These are phyloP conservation scores for Boletus semigastroideus DNA, from an alignment of 1,284 basidiomycete genomes.

Conservation along the genomic window DNA sequence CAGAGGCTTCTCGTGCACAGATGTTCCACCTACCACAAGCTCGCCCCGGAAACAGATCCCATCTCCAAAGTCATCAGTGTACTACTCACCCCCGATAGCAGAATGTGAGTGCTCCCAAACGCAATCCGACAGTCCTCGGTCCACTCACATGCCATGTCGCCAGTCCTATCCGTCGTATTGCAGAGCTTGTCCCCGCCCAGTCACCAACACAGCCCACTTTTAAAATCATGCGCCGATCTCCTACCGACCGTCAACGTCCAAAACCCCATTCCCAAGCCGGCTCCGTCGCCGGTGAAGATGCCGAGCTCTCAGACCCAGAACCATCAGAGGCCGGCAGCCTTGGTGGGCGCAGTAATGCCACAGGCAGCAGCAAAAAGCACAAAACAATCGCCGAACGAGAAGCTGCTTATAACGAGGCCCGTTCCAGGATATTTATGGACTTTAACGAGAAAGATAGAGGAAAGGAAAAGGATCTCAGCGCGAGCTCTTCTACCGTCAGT, in stretches of 20 bases:
- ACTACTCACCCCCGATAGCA: slow-evolving; percentile 56
- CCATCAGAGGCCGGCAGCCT: slow-evolving; percentile 76
- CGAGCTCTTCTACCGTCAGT: slow-evolving; percentile 71
- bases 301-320: slow-evolving; percentile 71
- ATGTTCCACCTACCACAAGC: slow-evolving; percentile 75
- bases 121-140: slow-evolving; percentile 1
- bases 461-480: slow-evolving; percentile 73
- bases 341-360: slow-evolving; percentile 62
- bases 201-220: slow-evolving; percentile 66
- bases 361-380: slow-evolving; percentile 59
- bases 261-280: slow-evolving; percentile 62
- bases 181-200: slow-evolving; percentile 78
- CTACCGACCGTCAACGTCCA: slow-evolving; percentile 47
- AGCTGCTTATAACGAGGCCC: slow-evolving; percentile 80
- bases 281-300: slow-evolving; percentile 69
- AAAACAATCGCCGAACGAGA: slow-evolving; percentile 79
- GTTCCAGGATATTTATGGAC: slow-evolving; percentile 78
- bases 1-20: slow-evolving; percentile 81
- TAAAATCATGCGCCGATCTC: slow-evolving; percentile 77
- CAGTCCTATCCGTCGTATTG: slow-evolving; percentile 66
- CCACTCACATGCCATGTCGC: slow-evolving; percentile 11
- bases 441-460: slow-evolving; percentile 73
- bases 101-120: slow-evolving; percentile 55
- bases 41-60: slow-evolving; percentile 66
- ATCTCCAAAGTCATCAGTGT: slow-evolving; percentile 61